These are phyloP conservation scores for Penicillium taxi DNA, from an alignment of 495 filamentous ascomycete species.

Conservation along the genomic window DNA sequence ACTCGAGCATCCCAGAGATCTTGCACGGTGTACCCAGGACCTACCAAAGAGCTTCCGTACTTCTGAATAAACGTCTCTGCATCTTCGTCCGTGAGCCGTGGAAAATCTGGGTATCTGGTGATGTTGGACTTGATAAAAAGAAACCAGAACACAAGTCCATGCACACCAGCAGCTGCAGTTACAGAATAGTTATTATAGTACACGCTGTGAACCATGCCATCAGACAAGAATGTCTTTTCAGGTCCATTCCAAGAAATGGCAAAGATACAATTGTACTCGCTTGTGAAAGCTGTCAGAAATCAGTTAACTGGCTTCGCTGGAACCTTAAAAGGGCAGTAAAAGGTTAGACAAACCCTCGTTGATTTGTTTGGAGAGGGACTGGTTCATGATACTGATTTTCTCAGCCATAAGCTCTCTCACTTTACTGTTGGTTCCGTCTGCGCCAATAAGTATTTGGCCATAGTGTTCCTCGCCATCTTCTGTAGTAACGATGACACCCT, in stretches of 20 bases:
- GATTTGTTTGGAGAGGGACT: constrained; percentile 4
- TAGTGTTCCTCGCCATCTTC: constrained; percentile 8
- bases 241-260: constrained; percentile 16
- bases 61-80: constrained; percentile 7
- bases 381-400: constrained; percentile 13
- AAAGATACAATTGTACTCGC: constrained; percentile 15
- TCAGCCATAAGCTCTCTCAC: constrained; percentile 32
- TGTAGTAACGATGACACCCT: constrained; percentile 7
- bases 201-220: constrained; percentile 12
- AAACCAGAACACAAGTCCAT: constrained; percentile 18
- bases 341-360: constrained; percentile 1
- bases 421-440: constrained; percentile 42
- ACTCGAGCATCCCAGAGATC: constrained; percentile 15
- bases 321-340: not conserved
- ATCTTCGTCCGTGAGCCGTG: constrained; percentile 8
- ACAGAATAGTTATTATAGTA: constrained; percentile 10
- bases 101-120: constrained; percentile 12
- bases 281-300: constrained; percentile 12
- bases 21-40: constrained; percentile 15
- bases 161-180: constrained; percentile 8
- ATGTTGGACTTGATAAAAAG: constrained; percentile 8
- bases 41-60: constrained; percentile 7
- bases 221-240: constrained; percentile 10
- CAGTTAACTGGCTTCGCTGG: not conserved
- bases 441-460: constrained; percentile 38